phyloP scores from a whole-genome alignment of 108 stramenopile species.

The Stephanodiscus triporus region DNA sequence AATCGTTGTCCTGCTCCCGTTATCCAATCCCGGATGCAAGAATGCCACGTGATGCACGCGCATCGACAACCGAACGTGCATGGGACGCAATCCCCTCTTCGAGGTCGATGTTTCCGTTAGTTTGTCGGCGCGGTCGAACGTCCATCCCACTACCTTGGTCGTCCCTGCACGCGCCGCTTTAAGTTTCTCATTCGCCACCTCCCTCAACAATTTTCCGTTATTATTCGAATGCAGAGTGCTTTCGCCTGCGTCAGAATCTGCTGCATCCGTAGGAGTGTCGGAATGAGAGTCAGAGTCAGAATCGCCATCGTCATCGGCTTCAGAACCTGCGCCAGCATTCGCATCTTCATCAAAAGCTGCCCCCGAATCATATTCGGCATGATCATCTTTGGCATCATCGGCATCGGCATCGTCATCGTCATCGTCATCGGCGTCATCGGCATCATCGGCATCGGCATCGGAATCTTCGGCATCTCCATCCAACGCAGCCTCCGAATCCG shows the following conservation, averaged over 20 bases:
- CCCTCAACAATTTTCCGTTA: neutral
- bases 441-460: neutral
- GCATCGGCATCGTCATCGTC: neutral
- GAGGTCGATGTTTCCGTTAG: constrained; percentile 5
- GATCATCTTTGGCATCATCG: neutral
- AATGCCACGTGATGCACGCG: constrained; percentile 49
- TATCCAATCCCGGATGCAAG: constrained; percentile 44
- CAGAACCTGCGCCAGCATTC: no score
- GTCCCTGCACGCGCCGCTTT: neutral
- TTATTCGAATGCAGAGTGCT: neutral
- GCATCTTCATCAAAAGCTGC: no score
- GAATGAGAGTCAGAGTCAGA: no score
- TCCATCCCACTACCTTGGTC: constrained; percentile 9
- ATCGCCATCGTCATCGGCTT: no score
- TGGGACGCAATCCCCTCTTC: constrained; percentile 29
- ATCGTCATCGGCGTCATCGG: neutral
- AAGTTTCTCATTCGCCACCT: neutral
- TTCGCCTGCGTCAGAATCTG: no score
- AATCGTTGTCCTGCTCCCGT: constrained; percentile 21
- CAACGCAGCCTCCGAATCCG: no score
- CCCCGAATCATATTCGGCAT: no score
- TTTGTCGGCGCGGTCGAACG: neutral
- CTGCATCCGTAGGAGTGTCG: no score
- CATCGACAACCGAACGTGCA: constrained; percentile 48
- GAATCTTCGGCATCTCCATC: no score